These are phyloP conservation scores for Penicillium sp. DNA, from an alignment of 2,329 filamentous ascomycete genomes.

Conservation along the genomic window DNA sequence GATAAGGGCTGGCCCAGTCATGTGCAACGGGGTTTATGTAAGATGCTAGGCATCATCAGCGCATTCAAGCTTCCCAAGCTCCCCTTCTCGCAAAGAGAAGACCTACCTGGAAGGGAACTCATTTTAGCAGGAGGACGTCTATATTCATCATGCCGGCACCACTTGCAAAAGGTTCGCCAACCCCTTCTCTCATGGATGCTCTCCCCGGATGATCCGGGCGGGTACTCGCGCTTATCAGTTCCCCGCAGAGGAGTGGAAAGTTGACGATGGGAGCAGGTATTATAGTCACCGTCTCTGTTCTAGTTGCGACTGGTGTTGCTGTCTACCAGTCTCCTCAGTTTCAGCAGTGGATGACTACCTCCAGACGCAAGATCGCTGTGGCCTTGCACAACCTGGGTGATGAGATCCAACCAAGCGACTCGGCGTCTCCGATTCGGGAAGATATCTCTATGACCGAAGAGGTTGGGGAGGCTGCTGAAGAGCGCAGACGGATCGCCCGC, in stretches of 20 bases:
- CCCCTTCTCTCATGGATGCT: conserved; percentile 4
- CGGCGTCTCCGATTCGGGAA: conserved; percentile 27
- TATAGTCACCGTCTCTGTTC: conserved; percentile 59
- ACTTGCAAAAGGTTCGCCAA: conserved; percentile 47
- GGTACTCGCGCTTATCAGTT: conserved; percentile 31
- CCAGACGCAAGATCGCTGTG: conserved; percentile 59
- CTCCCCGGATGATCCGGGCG: conserved; percentile 20
- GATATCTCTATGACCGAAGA: conserved; percentile 52
- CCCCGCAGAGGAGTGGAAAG: conserved; percentile 7
- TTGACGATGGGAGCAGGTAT: conserved; percentile 49
- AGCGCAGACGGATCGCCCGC: conserved; percentile 44
- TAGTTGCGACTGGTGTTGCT: conserved; percentile 61
- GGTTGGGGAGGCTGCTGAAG: conserved; percentile 42
- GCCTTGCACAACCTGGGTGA: conserved; percentile 59
- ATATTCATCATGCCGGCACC: conserved; percentile 45
- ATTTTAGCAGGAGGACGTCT: conserved; percentile 1
- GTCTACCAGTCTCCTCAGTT: conserved; percentile 64
- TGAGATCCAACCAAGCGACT: conserved; percentile 53
- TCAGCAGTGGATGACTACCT: conserved; percentile 60
- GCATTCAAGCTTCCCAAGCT: conserved; percentile 8
- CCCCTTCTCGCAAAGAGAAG: conserved; percentile 7
- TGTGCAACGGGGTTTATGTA: conserved; percentile 26
- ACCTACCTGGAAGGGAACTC: conserved; percentile 2
- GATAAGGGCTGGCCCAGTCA: conserved; percentile 36
- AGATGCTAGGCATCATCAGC: conserved; percentile 22